Evolutionary conservation across 2,329 filamentous ascomycete species (phyloP).

Genomic region (Penicillium decumbens): DNA sequence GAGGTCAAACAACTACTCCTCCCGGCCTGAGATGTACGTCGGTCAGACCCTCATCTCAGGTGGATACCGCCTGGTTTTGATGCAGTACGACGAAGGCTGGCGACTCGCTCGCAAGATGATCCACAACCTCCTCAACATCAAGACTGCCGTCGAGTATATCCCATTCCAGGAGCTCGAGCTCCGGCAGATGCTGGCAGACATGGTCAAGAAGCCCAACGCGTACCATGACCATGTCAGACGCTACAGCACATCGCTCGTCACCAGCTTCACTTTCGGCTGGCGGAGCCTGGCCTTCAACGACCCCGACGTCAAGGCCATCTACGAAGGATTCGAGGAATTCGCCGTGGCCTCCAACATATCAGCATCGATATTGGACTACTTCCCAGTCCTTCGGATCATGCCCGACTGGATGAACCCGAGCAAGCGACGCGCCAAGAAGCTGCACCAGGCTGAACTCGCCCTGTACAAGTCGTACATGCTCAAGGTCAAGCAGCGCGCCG

Average conservation of each 20-base stretch:
- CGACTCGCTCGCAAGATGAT: neutral
- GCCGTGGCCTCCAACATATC: neutral
- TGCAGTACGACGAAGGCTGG: neutral
- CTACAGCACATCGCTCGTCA: neutral
- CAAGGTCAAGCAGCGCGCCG: neutral
- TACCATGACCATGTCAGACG: neutral
- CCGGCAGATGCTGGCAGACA: neutral
- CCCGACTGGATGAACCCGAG: neutral
- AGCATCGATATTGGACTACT: neutral
- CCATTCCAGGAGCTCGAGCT: neutral
- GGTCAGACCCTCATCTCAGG: neutral
- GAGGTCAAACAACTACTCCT: neutral
- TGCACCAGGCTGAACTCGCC: neutral
- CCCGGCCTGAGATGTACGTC: neutral
- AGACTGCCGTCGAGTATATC: neutral
- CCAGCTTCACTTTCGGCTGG: neutral
- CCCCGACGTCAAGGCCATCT: neutral
- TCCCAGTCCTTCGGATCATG: neutral
- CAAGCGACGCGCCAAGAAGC: neutral
- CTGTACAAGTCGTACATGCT: neutral
- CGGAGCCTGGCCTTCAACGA: neutral
- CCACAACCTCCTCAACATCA: neutral
- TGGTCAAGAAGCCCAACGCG: neutral
- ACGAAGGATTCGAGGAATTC: neutral
- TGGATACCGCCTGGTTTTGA: neutral